Evolutionary conservation across 345 rosid species (phyloP).

Genomic region (Bruguiera parviflora): DNA sequence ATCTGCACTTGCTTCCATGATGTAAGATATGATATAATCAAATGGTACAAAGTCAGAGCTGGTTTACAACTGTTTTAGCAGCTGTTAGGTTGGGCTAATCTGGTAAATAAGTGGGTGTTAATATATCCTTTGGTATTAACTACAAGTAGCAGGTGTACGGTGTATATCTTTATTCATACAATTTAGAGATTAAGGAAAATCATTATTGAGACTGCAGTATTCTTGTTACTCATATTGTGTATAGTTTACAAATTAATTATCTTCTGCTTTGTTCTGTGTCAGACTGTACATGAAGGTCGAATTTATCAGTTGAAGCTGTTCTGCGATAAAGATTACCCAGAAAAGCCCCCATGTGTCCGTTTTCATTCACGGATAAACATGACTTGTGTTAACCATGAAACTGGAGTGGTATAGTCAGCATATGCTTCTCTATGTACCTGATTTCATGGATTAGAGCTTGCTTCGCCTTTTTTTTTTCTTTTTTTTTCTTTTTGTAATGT

Average conservation of each 20-base stretch:
- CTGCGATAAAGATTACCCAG: constrained; percentile 96
- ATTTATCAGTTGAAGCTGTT: constrained; percentile 97
- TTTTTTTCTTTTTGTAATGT: too few species aligned
- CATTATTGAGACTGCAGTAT: not conserved
- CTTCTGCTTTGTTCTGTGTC: constrained; percentile 11
- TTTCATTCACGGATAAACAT: constrained; percentile 90
- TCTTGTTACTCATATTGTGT: not conserved
- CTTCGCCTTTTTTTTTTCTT: not conserved
- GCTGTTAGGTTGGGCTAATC: not conserved
- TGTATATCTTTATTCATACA: not conserved
- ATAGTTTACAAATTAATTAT: constrained; percentile 4
- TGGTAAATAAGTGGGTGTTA: not conserved
- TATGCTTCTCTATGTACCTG: not conserved
- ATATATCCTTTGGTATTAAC: not conserved
- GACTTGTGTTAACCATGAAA: constrained; percentile 93
- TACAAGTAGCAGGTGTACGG: not conserved
- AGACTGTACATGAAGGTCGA: constrained; percentile 97
- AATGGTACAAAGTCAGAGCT: not conserved
- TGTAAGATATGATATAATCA: not conserved
- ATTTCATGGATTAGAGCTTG: not conserved
- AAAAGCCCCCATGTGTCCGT: constrained; percentile 92
- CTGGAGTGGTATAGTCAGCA: constrained; percentile 67
- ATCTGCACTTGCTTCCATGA: not conserved
- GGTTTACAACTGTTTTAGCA: not conserved
- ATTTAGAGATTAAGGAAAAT: not conserved